Evolutionary conservation across 1,139 yeast genomes (phyloP), one percentile per base, ranked within the genome.

Genomic region (Kazachstania sp.): DNA sequence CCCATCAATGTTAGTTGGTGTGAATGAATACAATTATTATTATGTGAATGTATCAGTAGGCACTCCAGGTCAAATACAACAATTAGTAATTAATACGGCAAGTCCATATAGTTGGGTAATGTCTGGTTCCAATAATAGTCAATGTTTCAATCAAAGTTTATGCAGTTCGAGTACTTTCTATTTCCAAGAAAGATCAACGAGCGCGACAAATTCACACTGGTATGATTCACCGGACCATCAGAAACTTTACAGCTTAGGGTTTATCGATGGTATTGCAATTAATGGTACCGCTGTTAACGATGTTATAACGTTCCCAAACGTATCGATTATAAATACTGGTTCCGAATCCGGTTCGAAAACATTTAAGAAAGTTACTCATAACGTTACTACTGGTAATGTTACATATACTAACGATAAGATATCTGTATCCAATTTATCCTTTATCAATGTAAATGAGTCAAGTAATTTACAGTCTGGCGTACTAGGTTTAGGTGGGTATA

Each of bases 401-500:
- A 23, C 37, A 4, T n/a, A 44, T 26, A 37, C 44, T 16, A 40
- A 39, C 13, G 20, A 48, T 16, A 43, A 45, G n/a, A 36, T 62
- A 29, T 26, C 48, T 11, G 35, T 62, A 4, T 46, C 50, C 9
- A 54, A 58, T 26, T 19, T 55, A 4, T 57, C 66, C 0, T 73
- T 75, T 49, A 49, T 72, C 15, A 52, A 55, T 39, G 67, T 67
- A 0, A 66, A 71, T 41, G 64, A 66, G 4, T 66, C 81, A 2
- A 62, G 68, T 49, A 70, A 72, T 36, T 59, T 66, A n/a, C 65
- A 70, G 2, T 45, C 47, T 4, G 86, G 86, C 9, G 78, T 77
- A 7, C 60, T 82, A 16, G 90, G 88, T 1, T 59, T 83, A 3
- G 81, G 82, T 3, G 76, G 76, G 3, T 55, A 41, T 13, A 41